phyloP scores from a whole-genome alignment of 768 basidiomycete genomes.

The Melanogaster broomeanus region DNA sequence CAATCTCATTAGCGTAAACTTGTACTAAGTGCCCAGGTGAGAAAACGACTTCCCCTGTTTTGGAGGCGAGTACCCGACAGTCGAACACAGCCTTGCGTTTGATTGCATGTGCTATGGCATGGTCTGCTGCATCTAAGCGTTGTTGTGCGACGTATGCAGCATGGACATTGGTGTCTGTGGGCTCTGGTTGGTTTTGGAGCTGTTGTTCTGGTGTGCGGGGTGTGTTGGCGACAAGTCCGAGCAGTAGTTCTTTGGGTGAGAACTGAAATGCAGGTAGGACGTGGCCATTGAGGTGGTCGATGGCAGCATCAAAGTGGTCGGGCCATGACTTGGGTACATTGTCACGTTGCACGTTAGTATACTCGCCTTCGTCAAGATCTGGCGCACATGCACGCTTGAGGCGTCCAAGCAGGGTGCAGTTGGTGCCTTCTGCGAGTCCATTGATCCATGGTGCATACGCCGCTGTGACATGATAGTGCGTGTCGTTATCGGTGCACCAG shows the following conservation, averaged over 20 bases:
- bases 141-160: constrained; percentile 24
- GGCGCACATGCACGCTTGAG: too few species aligned
- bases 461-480: constrained; percentile 11
- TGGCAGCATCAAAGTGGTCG: too few species aligned
- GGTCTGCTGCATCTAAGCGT: constrained; percentile 31
- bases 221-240: constrained; percentile 34
- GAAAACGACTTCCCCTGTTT: constrained; percentile 26
- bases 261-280: constrained; percentile 19
- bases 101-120: constrained; percentile 22
- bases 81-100: constrained; percentile 31
- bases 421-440: too few species aligned
- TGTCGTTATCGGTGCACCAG: constrained; percentile 7
- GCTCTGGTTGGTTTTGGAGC: not conserved
- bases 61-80: constrained; percentile 10
- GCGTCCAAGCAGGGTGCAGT: too few species aligned
- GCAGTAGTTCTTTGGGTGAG: constrained; percentile 34
- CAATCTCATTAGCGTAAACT: constrained; percentile 27
- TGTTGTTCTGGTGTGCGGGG: not conserved
- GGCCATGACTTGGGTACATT: constrained; percentile 25
- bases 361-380: too few species aligned
- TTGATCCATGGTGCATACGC: constrained; percentile 33
- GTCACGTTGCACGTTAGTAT: too few species aligned
- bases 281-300: constrained; percentile 15
- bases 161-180: constrained; percentile 5
- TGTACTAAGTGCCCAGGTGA: constrained; percentile 34